Conservation (phyloP, 768 basidiomycete species). For the Tricholoma sp. region DNA sequence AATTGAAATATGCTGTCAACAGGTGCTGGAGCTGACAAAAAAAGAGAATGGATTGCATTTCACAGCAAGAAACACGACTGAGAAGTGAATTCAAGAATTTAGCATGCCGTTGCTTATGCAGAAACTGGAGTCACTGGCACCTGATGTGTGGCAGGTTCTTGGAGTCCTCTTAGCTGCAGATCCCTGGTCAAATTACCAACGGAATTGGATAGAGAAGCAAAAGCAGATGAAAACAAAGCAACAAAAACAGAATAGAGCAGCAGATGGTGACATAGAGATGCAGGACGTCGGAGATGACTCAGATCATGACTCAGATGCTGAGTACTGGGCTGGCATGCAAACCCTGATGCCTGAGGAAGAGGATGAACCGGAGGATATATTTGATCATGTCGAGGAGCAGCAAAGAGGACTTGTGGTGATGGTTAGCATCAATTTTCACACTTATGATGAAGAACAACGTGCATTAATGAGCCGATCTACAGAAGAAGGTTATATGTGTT, state of each 20-base stretch:
- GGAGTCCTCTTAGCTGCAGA: background rate
- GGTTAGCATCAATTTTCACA: background rate
- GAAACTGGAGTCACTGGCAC: background rate
- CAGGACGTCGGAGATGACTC: background rate
- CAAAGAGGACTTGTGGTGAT: background rate
- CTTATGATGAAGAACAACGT: background rate
- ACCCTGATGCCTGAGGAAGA: background rate
- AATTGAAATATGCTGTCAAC: background rate
- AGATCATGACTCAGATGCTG: background rate
- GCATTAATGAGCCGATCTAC: background rate
- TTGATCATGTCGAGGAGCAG: background rate
- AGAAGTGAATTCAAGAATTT: background rate
- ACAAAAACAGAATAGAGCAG: background rate
- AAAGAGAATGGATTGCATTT: background rate
- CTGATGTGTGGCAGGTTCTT: background rate
- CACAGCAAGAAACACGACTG: background rate
- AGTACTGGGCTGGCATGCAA: background rate
- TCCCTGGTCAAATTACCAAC: background rate
- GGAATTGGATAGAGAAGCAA: background rate
- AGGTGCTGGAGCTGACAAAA: background rate
- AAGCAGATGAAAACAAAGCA: background rate
- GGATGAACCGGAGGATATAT: background rate
- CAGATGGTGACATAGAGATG: background rate
- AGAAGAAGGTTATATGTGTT: conserved; percentile 21
- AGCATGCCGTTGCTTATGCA: background rate